Percentiles rank a stretch among this genome's conserved stretches.
phyloP scores from a whole-genome alignment of 805 yeast genomes.

The Candida easanensis region DNA sequence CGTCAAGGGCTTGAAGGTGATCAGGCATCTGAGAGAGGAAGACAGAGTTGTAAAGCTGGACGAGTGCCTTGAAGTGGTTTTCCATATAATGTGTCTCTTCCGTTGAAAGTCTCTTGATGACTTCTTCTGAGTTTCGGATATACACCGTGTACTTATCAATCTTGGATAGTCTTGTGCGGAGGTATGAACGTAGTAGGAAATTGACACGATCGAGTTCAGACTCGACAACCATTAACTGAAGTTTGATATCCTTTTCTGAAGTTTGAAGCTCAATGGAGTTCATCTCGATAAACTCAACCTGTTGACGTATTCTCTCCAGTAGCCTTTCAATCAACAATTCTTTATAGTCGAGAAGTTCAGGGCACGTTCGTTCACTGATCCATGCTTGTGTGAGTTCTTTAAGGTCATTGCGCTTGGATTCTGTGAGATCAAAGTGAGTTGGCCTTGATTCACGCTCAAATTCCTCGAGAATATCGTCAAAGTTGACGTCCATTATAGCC shows the following conservation, averaged over 20 bases:
- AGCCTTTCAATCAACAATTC: conserved; percentile 55
- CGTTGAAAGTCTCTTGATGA: conserved; percentile 44
- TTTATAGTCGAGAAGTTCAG: conserved; percentile 80
- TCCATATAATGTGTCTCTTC: conserved; percentile 68
- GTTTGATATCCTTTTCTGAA: conserved; percentile 62
- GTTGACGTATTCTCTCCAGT: conserved; percentile 56
- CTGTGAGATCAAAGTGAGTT: conserved; percentile 19
- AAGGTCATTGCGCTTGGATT: conserved; percentile 36
- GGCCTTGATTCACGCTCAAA: conserved; percentile 49
- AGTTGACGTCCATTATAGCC: conserved; percentile 49
- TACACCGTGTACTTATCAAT: conserved; percentile 67
- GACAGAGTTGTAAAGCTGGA: conserved; percentile 62
- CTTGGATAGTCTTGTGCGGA: conserved; percentile 66
- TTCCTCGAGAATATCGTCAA: conserved; percentile 69
- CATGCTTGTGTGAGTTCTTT: conserved; percentile 57
- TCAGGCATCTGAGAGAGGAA: conserved; percentile 69
- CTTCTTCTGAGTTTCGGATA: conserved; percentile 45
- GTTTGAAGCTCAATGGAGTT: conserved; percentile 76
- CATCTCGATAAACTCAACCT: conserved; percentile 72
- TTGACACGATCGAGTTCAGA: conserved; percentile 87
- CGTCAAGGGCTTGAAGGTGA: conserved; percentile 71
- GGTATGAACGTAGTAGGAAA: conserved; percentile 75
- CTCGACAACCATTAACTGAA: conserved; percentile 81
- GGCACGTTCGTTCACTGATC: conserved; percentile 83
- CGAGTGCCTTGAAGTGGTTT: conserved; percentile 60